Evolutionary conservation across 2,329 filamentous ascomycete genomes (phyloP).

Genomic region (Xylariaceae sp.): DNA sequence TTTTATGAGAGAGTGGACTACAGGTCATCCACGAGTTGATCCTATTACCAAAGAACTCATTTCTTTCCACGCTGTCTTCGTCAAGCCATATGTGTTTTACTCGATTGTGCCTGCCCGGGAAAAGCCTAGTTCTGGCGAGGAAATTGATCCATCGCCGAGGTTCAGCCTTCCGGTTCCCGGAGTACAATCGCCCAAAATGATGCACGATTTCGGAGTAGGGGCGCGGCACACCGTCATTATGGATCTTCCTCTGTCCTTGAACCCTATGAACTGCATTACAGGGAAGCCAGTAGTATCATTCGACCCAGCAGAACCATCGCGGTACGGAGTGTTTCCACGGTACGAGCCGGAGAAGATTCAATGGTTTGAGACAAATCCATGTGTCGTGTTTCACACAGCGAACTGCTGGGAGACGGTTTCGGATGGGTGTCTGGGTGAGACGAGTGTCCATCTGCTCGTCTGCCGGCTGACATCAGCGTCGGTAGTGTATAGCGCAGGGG

Average conservation of each 20-base stretch:
- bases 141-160: constrained; percentile 24
- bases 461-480: constrained; percentile 65
- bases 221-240: constrained; percentile 60
- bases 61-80: constrained; percentile 63
- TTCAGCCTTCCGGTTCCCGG: constrained; percentile 58
- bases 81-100: constrained; percentile 64
- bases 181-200: constrained; percentile 63
- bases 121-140: constrained; percentile 20
- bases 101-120: constrained; percentile 39
- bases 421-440: constrained; percentile 25
- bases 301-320: constrained; percentile 51
- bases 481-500: constrained; percentile 61
- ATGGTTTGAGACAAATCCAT: constrained; percentile 66
- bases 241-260: constrained; percentile 63
- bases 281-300: constrained; percentile 57
- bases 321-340: constrained; percentile 66
- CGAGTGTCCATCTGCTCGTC: constrained; percentile 58
- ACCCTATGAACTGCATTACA: constrained; percentile 57
- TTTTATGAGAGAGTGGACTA: constrained; percentile 69
- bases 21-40: constrained; percentile 65
- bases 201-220: constrained; percentile 73
- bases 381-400: constrained; percentile 68
- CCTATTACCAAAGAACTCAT: constrained; percentile 61
- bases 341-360: constrained; percentile 51
- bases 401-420: constrained; percentile 61